A percentile compares a stretch with the other conserved stretches of the same genome.
Evolutionary conservation across 768 basidiomycete species (phyloP).

Genomic region (Mycena polygramma): DNA sequence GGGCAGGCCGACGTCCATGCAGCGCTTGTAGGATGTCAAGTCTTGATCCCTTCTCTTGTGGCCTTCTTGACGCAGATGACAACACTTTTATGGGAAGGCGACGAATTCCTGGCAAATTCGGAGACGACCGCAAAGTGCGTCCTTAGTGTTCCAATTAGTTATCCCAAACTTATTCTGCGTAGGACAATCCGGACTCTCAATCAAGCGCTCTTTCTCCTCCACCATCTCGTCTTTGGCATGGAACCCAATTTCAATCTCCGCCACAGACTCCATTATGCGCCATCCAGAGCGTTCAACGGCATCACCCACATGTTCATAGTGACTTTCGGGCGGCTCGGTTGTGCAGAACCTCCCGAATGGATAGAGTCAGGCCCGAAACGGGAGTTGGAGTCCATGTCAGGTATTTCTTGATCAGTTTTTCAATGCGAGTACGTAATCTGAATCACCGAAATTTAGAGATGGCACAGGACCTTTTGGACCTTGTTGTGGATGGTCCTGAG

Average conservation of each 20-base stretch:
- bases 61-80: constrained; percentile 65
- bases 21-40: constrained; percentile 59
- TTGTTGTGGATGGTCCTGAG: constrained; percentile 81
- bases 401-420: constrained; percentile 47
- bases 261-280: constrained; percentile 68
- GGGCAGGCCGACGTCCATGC: constrained; percentile 54
- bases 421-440: constrained; percentile 5
- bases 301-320: constrained; percentile 79
- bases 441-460: constrained; percentile 56
- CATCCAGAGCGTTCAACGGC: constrained; percentile 69
- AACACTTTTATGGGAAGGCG: constrained; percentile 77
- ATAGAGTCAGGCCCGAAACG: constrained; percentile 57
- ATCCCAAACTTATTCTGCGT: constrained; percentile 24
- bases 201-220: constrained; percentile 70
- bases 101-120: constrained; percentile 54
- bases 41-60: constrained; percentile 76
- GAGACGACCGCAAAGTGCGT: constrained; percentile 54
- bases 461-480: constrained; percentile 71
- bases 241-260: constrained; percentile 66
- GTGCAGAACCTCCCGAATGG: constrained; percentile 76
- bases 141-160: neutral
- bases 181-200: constrained; percentile 67
- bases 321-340: constrained; percentile 82
- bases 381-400: constrained; percentile 54
- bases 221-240: constrained; percentile 70